Evolutionary conservation across 192 early-diverging fungal genomes (phyloP).

Genomic region (Coemansia sp.): DNA sequence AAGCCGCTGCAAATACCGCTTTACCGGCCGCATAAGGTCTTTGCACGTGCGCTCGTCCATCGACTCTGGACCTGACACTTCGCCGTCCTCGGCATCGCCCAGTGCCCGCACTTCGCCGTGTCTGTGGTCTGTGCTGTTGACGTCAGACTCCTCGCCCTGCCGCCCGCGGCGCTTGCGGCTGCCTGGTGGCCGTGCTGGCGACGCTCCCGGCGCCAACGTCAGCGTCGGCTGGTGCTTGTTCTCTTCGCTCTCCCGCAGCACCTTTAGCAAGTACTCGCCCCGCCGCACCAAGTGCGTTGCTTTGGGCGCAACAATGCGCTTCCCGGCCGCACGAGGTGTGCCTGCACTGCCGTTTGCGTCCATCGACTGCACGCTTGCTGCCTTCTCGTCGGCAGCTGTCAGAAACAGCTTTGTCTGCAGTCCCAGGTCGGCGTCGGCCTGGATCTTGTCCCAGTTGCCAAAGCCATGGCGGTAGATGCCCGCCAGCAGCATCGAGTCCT

Average conservation of each 20-base stretch:
- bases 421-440: conserved; percentile 74
- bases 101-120: conserved; percentile 15
- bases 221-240: conserved; percentile 32
- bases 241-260: conserved; percentile 68
- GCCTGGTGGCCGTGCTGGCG: conserved; percentile 9
- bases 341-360: conserved; percentile 16
- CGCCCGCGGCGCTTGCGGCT: conserved; percentile 39
- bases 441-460: conserved; percentile 86
- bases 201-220: conserved; percentile 10
- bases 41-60: conserved; percentile 68
- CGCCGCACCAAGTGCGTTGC: conserved; percentile 82
- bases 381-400: conserved; percentile 52
- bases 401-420: conserved; percentile 87
- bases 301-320: conserved; percentile 68
- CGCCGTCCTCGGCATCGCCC: conserved; percentile 34
- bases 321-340: conserved; percentile 14
- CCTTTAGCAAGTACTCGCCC: conserved; percentile 87
- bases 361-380: conserved; percentile 38
- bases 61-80: conserved; percentile 46
- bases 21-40: conserved; percentile 66
- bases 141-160: conserved; percentile 32
- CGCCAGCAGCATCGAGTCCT: conserved; percentile 94
- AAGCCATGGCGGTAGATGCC: conserved; percentile 94
- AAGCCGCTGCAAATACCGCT: conserved; percentile 59
- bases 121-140: conserved; percentile 27